phyloP scores from a whole-genome alignment of 352 stramenopile species.

The Pythium periplocum region DNA sequence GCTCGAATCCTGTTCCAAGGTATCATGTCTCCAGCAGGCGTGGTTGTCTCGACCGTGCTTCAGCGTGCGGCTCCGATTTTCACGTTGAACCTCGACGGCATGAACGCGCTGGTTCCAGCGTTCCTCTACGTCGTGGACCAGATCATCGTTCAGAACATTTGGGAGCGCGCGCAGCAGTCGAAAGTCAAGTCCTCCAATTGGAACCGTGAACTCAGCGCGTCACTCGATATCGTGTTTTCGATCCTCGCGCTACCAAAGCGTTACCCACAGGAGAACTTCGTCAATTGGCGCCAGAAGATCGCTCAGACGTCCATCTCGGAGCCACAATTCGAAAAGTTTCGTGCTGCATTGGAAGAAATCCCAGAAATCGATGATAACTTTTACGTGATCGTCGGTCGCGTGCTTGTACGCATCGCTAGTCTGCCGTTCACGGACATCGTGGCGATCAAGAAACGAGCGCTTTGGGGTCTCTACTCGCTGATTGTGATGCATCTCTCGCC shows the following conservation, averaged over 20 bases:
- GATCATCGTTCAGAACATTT: conserved; percentile 82
- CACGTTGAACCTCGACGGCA: conserved; percentile 68
- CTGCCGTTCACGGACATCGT: conserved; percentile 72
- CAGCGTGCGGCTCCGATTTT: conserved; percentile 73
- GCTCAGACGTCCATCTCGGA: conserved; percentile 13
- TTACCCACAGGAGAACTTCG: conserved; percentile 71
- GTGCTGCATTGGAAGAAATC: conserved; percentile 61
- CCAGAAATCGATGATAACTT: conserved; percentile 64
- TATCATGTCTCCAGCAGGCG: conserved; percentile 62
- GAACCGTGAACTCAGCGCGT: conserved; percentile 76
- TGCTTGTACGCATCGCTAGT: conserved; percentile 69
- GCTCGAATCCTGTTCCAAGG: conserved; percentile 69
- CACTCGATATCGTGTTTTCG: conserved; percentile 72
- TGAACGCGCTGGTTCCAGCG: conserved; percentile 73
- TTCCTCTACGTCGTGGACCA: conserved; percentile 80
- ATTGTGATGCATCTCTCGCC: conserved; percentile 61
- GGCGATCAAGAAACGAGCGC: conserved; percentile 72
- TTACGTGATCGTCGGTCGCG: conserved; percentile 62
- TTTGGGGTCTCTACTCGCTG: conserved; percentile 78
- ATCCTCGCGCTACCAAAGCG: conserved; percentile 66
- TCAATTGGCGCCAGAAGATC: conserved; percentile 76
- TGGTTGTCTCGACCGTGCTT: conserved; percentile 78
- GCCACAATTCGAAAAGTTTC: conserved; percentile 20
- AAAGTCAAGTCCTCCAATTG: conserved; percentile 72
- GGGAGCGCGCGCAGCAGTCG: conserved; percentile 53